Conservation (phyloP, 768 basidiomycete species). For the Suillus fuscotomentosus region DNA sequence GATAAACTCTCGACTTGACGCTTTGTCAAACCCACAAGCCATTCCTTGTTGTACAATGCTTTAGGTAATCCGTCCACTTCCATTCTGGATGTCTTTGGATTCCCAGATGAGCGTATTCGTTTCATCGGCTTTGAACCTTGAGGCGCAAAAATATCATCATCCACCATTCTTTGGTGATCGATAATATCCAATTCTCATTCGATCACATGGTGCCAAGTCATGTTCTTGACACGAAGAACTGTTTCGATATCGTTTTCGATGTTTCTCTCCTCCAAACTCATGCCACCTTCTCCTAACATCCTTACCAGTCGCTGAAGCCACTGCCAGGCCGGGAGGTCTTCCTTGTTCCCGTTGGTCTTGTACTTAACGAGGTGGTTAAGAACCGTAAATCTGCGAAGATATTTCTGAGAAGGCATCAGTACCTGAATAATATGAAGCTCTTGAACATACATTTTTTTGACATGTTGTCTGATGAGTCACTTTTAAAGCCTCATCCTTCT, state of each 20-base stretch:
- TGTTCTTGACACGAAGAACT: neutral
- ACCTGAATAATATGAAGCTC: neutral
- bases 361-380: neutral
- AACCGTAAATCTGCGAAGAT: neutral
- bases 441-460: neutral
- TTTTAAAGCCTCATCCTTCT: neutral
- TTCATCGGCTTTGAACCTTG: too few species aligned
- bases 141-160: neutral
- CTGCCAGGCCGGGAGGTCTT: neutral
- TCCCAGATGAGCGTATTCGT: too few species aligned
- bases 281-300: constrained; percentile 6
- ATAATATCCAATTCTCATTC: neutral
- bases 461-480: neutral
- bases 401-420: neutral
- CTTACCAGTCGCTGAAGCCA: neutral
- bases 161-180: neutral
- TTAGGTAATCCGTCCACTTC: too few species aligned
- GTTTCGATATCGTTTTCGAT: constrained; percentile 6
- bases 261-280: constrained; percentile 15
- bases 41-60: too few species aligned
- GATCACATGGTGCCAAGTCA: neutral
- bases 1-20: too few species aligned
- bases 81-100: too few species aligned
- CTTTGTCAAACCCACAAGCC: too few species aligned
- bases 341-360: neutral